phyloP scores from a whole-genome alignment of 768 basidiomycete species.

The Phallus indusiatus region DNA sequence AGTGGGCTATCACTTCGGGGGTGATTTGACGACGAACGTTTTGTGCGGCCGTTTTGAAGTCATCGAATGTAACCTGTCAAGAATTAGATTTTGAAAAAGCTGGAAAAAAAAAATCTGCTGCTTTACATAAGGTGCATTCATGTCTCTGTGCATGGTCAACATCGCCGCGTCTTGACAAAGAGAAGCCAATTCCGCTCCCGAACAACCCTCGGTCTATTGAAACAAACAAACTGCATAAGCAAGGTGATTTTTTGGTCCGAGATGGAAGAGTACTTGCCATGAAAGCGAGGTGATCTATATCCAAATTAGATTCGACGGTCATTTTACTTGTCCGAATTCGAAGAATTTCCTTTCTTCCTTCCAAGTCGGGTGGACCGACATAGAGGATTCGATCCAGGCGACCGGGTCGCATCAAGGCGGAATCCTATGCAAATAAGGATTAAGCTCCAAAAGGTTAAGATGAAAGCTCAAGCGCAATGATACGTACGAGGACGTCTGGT shows the following conservation, averaged over 20 bases:
- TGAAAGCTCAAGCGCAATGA: neutral
- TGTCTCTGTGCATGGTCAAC: slow-evolving; percentile 81
- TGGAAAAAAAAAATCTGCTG: neutral
- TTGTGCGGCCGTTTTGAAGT: slow-evolving; percentile 66
- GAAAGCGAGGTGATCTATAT: slow-evolving; percentile 56
- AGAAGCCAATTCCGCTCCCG: slow-evolving; percentile 86
- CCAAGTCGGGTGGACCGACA: slow-evolving; percentile 82
- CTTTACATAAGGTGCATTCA: slow-evolving; percentile 67
- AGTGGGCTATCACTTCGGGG: slow-evolving; percentile 60
- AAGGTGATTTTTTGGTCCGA: slow-evolving; percentile 4
- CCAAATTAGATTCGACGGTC: slow-evolving; percentile 64
- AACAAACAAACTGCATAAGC: neutral
- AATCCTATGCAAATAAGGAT: slow-evolving; percentile 47
- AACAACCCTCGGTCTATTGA: slow-evolving; percentile 83
- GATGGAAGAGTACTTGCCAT: slow-evolving; percentile 39
- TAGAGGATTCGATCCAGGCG: slow-evolving; percentile 90
- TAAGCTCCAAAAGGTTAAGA: neutral
- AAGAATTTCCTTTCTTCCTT: slow-evolving; percentile 78
- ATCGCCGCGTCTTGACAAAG: slow-evolving; percentile 96
- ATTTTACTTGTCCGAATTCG: slow-evolving; percentile 68
- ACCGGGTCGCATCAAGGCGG: slow-evolving; percentile 91
- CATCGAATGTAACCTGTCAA: slow-evolving; percentile 58
- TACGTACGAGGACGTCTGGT: slow-evolving; percentile 79
- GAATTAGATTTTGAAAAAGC: neutral
- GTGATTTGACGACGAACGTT: slow-evolving; percentile 78